A percentile compares a stretch with the other conserved stretches of the same genome.
Conservation (phyloP, 441 rosid species). For the Adansonia madagascariensis region DNA sequence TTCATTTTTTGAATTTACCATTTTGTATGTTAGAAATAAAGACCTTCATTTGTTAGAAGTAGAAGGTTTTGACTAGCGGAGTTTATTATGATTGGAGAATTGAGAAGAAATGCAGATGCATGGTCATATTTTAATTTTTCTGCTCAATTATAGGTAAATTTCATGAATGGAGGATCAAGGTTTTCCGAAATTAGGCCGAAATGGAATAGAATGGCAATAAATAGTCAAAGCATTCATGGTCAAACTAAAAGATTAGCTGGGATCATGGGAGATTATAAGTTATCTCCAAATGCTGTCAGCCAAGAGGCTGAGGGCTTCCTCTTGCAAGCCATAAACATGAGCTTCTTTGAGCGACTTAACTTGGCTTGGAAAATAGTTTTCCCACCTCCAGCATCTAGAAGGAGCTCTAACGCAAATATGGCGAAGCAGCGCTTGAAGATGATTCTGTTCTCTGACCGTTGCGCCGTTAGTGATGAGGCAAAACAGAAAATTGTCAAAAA, state of each 20-base stretch:
- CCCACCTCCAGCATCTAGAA: constrained; percentile 70
- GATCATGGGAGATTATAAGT: constrained; percentile 47
- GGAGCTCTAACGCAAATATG: constrained; percentile 88
- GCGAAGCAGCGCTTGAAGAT: constrained; percentile 96
- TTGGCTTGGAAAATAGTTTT: constrained; percentile 51
- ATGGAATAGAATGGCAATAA: constrained; percentile 45
- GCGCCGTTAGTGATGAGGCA: constrained; percentile 93
- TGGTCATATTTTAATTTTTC: neutral
- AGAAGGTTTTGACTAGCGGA: neutral
- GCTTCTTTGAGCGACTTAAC: constrained; percentile 66
- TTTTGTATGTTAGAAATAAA: neutral
- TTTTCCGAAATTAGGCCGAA: constrained; percentile 37
- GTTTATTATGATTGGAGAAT: neutral
- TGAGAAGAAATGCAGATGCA: constrained; percentile 21
- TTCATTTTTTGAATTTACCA: neutral
- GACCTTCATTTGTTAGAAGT: neutral
- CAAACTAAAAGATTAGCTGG: constrained; percentile 47
- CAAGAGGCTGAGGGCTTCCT: constrained; percentile 81
- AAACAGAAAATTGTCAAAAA: constrained; percentile 37
- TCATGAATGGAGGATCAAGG: constrained; percentile 49
- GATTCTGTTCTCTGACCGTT: constrained; percentile 97
- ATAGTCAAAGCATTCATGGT: constrained; percentile 34
- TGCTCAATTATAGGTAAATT: constrained; percentile 55
- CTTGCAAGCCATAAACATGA: constrained; percentile 72
- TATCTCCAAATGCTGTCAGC: constrained; percentile 54